These are phyloP conservation scores for Vanderwaltozyma polyspora DNA, from an alignment of 805 yeast genomes.

Conservation along the genomic window DNA sequence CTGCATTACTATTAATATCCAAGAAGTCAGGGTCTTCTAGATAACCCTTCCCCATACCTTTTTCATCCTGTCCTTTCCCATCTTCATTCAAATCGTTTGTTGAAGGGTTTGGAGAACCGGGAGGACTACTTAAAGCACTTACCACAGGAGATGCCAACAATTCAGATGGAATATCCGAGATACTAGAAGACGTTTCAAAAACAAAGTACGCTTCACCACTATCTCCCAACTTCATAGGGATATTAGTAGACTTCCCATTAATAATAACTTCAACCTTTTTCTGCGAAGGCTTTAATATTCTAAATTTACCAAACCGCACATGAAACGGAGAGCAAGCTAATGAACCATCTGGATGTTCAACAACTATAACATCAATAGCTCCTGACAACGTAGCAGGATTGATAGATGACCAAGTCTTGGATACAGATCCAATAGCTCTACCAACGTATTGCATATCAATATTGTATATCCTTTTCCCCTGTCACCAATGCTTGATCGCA, in stretches of 20 bases:
- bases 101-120: conserved; percentile 20
- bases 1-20: conserved; percentile 14
- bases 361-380: conserved; percentile 91
- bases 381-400: conserved; percentile 95
- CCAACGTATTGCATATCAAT: conserved; percentile 85
- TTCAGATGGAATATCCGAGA: conserved; percentile 56
- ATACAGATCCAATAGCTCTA: conserved; percentile 86
- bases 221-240: conserved; percentile 94
- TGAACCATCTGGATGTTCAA: conserved; percentile 73
- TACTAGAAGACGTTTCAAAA: conserved; percentile 62
- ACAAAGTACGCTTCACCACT: conserved; percentile 98
- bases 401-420: conserved; percentile 93
- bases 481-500: too few species aligned
- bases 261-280: conserved; percentile 85
- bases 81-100: conserved; percentile 5
- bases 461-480: background rate
- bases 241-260: conserved; percentile 66
- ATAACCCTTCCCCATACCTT: conserved; percentile 1
- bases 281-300: conserved; percentile 84
- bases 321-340: conserved; percentile 92
- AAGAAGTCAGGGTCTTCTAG: conserved; percentile 27
- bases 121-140: conserved; percentile 56
- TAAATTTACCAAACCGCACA: conserved; percentile 90
- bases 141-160: conserved; percentile 80
- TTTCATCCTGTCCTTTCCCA: conserved; percentile 1